These are phyloP conservation scores for Colletotrichum filicis DNA, from an alignment of 2,329 filamentous ascomycete species.

Conservation along the genomic window DNA sequence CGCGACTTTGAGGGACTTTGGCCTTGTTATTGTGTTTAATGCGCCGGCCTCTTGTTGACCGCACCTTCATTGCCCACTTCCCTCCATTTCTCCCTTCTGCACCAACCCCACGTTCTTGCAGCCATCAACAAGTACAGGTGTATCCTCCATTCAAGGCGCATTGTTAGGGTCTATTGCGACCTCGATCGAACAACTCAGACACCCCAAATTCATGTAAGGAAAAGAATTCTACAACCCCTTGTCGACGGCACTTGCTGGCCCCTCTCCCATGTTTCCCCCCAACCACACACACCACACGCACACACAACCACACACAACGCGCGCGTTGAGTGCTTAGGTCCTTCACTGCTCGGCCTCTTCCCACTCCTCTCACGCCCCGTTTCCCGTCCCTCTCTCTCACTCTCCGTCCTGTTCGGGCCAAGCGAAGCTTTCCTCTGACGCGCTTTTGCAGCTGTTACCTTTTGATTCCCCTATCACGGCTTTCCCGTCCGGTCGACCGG, in stretches of 20 bases:
- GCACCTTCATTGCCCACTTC: slow-evolving; percentile 38
- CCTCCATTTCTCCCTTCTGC: slow-evolving; percentile 44
- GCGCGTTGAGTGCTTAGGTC: slow-evolving; percentile 15
- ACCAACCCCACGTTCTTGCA: slow-evolving; percentile 51
- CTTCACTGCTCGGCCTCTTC: slow-evolving; percentile 25
- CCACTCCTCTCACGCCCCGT: slow-evolving; percentile 13
- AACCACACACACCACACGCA: slow-evolving; percentile 11
- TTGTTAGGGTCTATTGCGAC: slow-evolving; percentile 36
- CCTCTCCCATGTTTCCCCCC: slow-evolving; percentile 21
- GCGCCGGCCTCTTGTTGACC: slow-evolving; percentile 35
- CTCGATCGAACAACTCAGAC: slow-evolving; percentile 37
- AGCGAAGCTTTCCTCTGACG: slow-evolving; percentile 46
- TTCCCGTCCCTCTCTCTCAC: slow-evolving; percentile 6
- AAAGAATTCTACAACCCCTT: slow-evolving; percentile 13
- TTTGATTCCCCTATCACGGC: slow-evolving; percentile 29
- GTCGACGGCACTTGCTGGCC: slow-evolving; percentile 29
- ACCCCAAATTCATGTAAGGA: slow-evolving; percentile 28
- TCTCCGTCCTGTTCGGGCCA: slow-evolving; percentile 21
- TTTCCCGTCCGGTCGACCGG: slow-evolving; percentile 33
- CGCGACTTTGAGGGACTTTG: slow-evolving; percentile 26
- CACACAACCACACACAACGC: slow-evolving; percentile 16
- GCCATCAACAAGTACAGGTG: slow-evolving; percentile 40
- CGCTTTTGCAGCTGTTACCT: slow-evolving; percentile 47
- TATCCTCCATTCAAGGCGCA: slow-evolving; percentile 38
- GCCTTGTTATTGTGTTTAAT: slow-evolving; percentile 35